Percentiles rank a stretch among this genome's conserved stretches.
Evolutionary conservation across 2,329 filamentous ascomycete species (phyloP).

Genomic region (Cordyceps farinosa): DNA sequence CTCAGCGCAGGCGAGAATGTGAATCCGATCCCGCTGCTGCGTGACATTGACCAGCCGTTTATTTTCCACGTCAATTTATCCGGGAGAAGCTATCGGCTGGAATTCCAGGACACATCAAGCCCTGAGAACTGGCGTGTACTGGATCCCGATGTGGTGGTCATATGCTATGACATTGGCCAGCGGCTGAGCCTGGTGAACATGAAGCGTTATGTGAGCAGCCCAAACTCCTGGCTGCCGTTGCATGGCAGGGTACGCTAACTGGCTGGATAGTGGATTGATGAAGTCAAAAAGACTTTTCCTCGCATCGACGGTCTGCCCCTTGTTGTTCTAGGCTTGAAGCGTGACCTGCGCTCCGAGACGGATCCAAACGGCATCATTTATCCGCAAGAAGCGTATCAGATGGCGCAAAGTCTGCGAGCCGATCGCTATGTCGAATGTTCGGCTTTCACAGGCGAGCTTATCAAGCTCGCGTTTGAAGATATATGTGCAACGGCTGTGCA

Average conservation of each 20-base stretch:
- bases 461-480: constrained; percentile 57
- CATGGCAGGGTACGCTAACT: background rate
- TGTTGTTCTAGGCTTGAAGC: constrained; percentile 57
- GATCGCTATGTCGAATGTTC: constrained; percentile 65
- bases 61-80: constrained; percentile 50
- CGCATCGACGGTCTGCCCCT: constrained; percentile 49
- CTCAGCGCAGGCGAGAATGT: constrained; percentile 46
- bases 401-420: constrained; percentile 55
- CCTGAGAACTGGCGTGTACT: constrained; percentile 58
- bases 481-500: constrained; percentile 54
- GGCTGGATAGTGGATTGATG: constrained; percentile 51
- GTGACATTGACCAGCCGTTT: constrained; percentile 59
- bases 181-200: constrained; percentile 56
- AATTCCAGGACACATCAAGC: constrained; percentile 58
- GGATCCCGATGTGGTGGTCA: constrained; percentile 53
- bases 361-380: constrained; percentile 60
- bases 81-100: constrained; percentile 45
- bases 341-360: constrained; percentile 54
- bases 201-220: constrained; percentile 48
- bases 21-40: constrained; percentile 46
- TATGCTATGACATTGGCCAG: constrained; percentile 61
- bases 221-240: background rate
- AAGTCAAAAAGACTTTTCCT: constrained; percentile 47
- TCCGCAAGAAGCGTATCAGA: constrained; percentile 56
- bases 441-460: constrained; percentile 55